These are phyloP conservation scores for Chloromonas sp. DNA, from an alignment of 163 green algal species.

Conservation along the genomic window DNA sequence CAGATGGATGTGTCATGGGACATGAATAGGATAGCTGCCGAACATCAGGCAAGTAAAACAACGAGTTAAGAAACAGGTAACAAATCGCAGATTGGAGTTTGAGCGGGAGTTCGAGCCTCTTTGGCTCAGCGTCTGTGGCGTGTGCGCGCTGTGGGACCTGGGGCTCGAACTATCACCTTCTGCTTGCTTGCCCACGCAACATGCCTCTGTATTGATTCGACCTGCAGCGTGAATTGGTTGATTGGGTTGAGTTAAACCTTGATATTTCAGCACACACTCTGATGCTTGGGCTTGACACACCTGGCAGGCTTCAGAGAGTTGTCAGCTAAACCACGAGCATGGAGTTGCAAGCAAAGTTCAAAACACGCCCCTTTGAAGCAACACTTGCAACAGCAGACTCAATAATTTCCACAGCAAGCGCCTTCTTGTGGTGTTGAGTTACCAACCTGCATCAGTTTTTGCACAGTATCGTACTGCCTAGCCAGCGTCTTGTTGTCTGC, in stretches of 20 bases:
- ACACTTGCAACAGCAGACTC: background rate
- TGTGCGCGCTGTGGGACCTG: no score
- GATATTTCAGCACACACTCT: background rate
- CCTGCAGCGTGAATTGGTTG: background rate
- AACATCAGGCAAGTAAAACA: no score
- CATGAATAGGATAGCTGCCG: no score
- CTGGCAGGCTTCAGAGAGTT: background rate
- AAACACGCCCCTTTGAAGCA: background rate
- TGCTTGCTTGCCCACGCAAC: constrained; percentile 4
- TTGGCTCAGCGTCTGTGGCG: no score
- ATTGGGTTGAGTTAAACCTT: background rate
- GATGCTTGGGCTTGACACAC: background rate
- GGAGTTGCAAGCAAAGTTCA: no score
- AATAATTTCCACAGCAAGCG: background rate
- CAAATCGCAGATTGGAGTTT: no score
- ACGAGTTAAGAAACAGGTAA: no score
- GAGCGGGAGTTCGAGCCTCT: no score
- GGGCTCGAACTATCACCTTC: background rate
- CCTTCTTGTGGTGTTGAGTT: no score
- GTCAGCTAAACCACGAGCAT: no score
- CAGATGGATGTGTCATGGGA: no score
- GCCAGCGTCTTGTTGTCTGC: constrained; percentile 23
- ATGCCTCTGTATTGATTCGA: background rate
- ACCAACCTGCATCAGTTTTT: constrained; percentile 14
- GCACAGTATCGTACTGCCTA: constrained; percentile 9